Evolutionary conservation across 768 basidiomycete species (phyloP).

Genomic region (Rossbeevera mucosa): DNA sequence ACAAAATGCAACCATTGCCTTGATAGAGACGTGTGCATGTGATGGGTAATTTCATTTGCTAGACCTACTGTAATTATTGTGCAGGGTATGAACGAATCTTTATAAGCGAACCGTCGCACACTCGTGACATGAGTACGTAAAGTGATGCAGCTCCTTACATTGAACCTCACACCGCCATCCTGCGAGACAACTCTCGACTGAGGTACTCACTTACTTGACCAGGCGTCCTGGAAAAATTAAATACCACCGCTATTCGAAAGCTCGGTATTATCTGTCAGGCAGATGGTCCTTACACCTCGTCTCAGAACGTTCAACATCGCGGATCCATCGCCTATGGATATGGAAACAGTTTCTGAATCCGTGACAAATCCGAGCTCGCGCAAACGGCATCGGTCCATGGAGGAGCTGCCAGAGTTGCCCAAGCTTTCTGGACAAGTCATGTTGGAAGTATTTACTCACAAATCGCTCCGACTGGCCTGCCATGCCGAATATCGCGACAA

Average conservation of each 20-base stretch:
- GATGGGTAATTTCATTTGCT: slow-evolving; percentile 8
- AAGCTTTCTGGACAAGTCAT: slow-evolving; percentile 49
- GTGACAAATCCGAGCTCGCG: slow-evolving; percentile 25
- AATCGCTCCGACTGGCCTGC: slow-evolving; percentile 48
- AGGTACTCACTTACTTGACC: slow-evolving; percentile 13
- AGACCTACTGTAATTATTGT: slow-evolving; percentile 5
- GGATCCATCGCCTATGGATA: slow-evolving; percentile 32
- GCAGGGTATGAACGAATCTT: neutral
- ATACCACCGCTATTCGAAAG: slow-evolving; percentile 12
- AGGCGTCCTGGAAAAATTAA: slow-evolving; percentile 18
- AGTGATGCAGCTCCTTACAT: slow-evolving; percentile 22
- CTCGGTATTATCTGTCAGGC: slow-evolving; percentile 11
- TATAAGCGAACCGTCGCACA: neutral
- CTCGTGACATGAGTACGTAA: slow-evolving; percentile 24
- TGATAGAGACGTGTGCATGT: slow-evolving; percentile 4
- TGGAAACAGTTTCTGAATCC: slow-evolving; percentile 25
- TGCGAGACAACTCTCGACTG: slow-evolving; percentile 14
- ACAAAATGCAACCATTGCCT: slow-evolving; percentile 2
- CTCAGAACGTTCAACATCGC: slow-evolving; percentile 33
- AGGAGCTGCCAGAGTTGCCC: slow-evolving; percentile 43
- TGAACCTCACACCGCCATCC: slow-evolving; percentile 23
- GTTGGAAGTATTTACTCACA: slow-evolving; percentile 69
- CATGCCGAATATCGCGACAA: slow-evolving; percentile 48
- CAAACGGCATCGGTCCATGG: slow-evolving; percentile 37
- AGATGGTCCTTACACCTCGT: slow-evolving; percentile 34